Base-by-base conservation (phyloP, 352 stramenopile genomes). In the Pythium vanterpoolii region DNA sequence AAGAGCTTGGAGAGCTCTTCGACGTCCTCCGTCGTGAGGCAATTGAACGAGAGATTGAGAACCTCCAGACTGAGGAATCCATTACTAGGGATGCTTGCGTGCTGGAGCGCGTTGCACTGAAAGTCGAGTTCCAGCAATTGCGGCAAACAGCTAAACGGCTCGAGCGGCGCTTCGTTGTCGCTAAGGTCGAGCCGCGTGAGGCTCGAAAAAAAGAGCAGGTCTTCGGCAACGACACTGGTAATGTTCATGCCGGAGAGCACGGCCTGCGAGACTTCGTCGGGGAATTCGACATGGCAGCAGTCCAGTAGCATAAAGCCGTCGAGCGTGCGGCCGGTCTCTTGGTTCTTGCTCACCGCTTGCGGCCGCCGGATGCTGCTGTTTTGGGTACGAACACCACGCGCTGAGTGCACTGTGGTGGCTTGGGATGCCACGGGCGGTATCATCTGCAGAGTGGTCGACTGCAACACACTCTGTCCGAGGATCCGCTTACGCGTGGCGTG, bases 21-120 rank as follows among this genome's bases (percentile, higher is more conserved):
- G 1, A 91, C 54, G 46, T 91, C 83, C 52, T 70, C 69, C 3
- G 76, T 65, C 0, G 61, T 64, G 7, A 93, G 69, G 56, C 81
- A 93, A 57, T 93, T 93, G 51, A 89, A 91, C 13, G 83, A 84
- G 40, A 91, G 66, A 47, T 91, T 93, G 27, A 93, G 66, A 19
- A 90, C 78, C 66, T 91, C 81, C 28, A 93, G 74, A 33, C 53
- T 85, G 16, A 79, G 67, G 38, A 93, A 93, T 3, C 80, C 76
- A 40, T 77, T 83, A n/a, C 52, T 6, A 14, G 57, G 52, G 14
- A 89, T 31, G 3, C 28, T 55, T 19, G 89, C 46, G 4, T 78
- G 70, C 23, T 83, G 64, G 5, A 90, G 45, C 4, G 79, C 83
- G 45, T 91, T 93, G 69, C 83, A 93, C 50, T 93, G 83, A 42